A percentile compares a stretch with the other conserved stretches of the same genome.
Conservation (phyloP, 176 grass and related monocot genomes). For the Avena insularis region DNA sequence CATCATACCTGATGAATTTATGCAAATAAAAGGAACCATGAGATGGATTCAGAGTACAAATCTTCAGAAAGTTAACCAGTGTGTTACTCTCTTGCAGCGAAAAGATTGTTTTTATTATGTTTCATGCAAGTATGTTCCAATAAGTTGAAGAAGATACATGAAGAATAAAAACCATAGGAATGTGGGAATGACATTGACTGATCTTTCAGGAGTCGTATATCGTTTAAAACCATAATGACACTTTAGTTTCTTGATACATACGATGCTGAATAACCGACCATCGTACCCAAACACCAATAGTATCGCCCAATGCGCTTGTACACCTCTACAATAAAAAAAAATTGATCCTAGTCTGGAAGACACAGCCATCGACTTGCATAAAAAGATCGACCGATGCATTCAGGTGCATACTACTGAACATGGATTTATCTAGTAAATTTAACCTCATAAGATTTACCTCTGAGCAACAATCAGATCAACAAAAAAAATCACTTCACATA, state of each 20-base stretch:
- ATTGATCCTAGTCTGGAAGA: background rate
- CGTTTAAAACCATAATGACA: too few species aligned
- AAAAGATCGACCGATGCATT: background rate
- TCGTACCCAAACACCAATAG: too few species aligned
- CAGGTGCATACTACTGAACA: background rate
- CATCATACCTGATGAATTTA: conserved; percentile 56
- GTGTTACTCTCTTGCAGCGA: background rate
- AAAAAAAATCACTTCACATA: background rate
- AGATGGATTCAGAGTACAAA: background rate
- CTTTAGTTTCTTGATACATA: too few species aligned
- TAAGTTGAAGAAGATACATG: background rate
- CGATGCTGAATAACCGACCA: too few species aligned
- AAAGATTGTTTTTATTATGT: background rate
- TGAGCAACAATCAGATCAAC: background rate
- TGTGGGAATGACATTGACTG: background rate
- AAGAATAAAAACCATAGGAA: background rate
- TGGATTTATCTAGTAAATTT: background rate
- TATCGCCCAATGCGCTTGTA: too few species aligned
- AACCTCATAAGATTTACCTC: background rate
- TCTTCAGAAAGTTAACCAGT: background rate
- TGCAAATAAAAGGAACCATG: background rate
- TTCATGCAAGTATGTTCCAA: background rate
- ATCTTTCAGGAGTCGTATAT: background rate
- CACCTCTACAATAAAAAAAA: too few species aligned
- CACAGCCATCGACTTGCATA: background rate